phyloP scores from a whole-genome alignment of 2,329 filamentous ascomycete species.

The Fusarium praegraminearum region DNA sequence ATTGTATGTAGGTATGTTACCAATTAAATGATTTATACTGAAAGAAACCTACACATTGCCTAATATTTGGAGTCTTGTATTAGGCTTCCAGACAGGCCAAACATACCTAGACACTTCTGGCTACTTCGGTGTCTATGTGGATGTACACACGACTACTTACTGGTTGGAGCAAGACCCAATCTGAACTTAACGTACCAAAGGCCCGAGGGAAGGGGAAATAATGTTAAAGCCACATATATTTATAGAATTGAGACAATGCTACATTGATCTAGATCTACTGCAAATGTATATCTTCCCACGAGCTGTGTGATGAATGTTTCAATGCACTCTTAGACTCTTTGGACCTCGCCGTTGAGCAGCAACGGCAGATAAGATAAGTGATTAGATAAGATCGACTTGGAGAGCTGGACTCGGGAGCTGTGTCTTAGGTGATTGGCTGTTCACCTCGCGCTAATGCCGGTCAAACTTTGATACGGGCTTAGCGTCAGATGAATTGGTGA shows the following conservation, averaged over 20 bases:
- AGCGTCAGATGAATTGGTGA: slow-evolving; percentile 59
- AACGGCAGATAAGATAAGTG: slow-evolving; percentile 30
- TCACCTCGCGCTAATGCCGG: slow-evolving; percentile 44
- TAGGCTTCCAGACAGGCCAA: no score
- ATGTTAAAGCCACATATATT: not conserved
- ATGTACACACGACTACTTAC: no score
- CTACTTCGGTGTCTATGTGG: no score
- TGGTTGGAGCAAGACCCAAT: no score
- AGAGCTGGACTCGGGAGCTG: not conserved
- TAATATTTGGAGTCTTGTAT: no score
- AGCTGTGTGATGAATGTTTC: not conserved
- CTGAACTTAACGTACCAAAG: not conserved
- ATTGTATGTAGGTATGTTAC: no score
- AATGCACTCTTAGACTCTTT: no score
- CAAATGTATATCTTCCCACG: not conserved
- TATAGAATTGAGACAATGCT: no score
- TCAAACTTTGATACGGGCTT: slow-evolving; percentile 54
- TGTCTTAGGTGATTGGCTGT: slow-evolving; percentile 2
- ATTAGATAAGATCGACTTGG: slow-evolving; percentile 19
- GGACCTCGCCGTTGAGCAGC: not conserved
- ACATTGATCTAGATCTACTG: not conserved
- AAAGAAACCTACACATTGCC: no score
- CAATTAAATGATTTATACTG: no score
- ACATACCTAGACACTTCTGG: no score
- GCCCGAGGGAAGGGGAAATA: not conserved